These are phyloP conservation scores for Monilinia fructigena DNA, from an alignment of 2,329 filamentous ascomycete species.

Conservation along the genomic window DNA sequence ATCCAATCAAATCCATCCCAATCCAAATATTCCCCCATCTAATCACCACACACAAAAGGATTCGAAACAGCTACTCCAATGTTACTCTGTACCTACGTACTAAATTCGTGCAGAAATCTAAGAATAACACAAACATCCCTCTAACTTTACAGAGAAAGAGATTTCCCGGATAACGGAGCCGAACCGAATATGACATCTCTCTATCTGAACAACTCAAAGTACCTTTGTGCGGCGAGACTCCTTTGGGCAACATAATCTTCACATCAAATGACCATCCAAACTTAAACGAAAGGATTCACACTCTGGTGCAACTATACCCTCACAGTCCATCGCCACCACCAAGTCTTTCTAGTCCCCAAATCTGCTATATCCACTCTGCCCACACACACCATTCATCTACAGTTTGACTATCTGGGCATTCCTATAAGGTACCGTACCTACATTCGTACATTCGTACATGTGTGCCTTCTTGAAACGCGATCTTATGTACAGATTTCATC, in stretches of 20 bases:
- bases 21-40: neutral
- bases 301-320: neutral
- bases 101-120: neutral
- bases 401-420: neutral
- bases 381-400: no score
- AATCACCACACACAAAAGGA: conserved; percentile 4
- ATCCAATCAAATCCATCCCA: neutral
- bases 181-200: neutral
- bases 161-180: neutral
- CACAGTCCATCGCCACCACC: conserved; percentile 10
- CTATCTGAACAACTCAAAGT: neutral
- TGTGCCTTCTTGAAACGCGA: neutral
- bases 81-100: neutral
- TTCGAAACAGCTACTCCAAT: conserved; percentile 11
- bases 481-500: neutral
- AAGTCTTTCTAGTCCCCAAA: neutral
- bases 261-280: neutral
- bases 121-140: neutral
- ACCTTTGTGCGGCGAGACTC: conserved; percentile 17
- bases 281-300: conserved; percentile 13
- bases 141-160: neutral
- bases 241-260: conserved; percentile 4
- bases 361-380: neutral
- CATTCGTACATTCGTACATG: neutral
- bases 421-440: conserved; percentile 6